Evolutionary conservation across 441 rosid species (phyloP).

Genomic region (Pelargonium hybrid): DNA sequence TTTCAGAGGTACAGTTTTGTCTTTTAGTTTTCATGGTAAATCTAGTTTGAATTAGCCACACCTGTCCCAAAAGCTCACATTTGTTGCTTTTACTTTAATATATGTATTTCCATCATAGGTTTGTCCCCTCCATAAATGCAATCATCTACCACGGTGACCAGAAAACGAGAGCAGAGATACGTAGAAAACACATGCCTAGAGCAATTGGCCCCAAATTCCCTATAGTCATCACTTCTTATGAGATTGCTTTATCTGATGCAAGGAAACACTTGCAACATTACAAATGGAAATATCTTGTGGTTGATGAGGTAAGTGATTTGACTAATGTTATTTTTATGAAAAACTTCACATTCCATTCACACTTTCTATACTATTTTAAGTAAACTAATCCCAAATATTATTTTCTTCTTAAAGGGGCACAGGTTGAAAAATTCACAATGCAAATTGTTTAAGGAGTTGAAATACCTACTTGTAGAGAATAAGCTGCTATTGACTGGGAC

Average conservation of each 20-base stretch:
- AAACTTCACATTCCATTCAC: neutral
- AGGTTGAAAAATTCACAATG: constrained; percentile 82
- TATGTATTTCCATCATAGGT: constrained; percentile 24
- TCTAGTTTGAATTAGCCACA: constrained; percentile 10
- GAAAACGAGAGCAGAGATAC: constrained; percentile 55
- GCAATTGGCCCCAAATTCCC: constrained; percentile 70
- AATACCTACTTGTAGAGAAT: constrained; percentile 44
- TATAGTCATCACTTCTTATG: constrained; percentile 78
- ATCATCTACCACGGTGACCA: constrained; percentile 76
- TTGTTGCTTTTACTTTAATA: too few relatives aligned
- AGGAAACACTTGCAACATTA: constrained; percentile 52
- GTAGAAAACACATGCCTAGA: constrained; percentile 67
- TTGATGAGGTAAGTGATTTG: constrained; percentile 65
- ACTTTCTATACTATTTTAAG: constrained; percentile 6
- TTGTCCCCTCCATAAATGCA: constrained; percentile 60
- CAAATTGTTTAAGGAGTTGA: constrained; percentile 64
- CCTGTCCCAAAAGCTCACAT: neutral
- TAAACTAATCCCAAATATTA: constrained; percentile 1
- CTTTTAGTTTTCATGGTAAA: constrained; percentile 12
- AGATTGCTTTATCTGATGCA: constrained; percentile 80
- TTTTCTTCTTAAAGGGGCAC: constrained; percentile 54
- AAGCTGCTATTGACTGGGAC: constrained; percentile 92
- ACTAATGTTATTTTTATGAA: neutral
- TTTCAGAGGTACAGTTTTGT: constrained; percentile 44
- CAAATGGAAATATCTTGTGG: constrained; percentile 81